Base-by-base conservation (phyloP, 2,329 filamentous ascomycete genomes). In the Trichoderma oligosporum region DNA sequence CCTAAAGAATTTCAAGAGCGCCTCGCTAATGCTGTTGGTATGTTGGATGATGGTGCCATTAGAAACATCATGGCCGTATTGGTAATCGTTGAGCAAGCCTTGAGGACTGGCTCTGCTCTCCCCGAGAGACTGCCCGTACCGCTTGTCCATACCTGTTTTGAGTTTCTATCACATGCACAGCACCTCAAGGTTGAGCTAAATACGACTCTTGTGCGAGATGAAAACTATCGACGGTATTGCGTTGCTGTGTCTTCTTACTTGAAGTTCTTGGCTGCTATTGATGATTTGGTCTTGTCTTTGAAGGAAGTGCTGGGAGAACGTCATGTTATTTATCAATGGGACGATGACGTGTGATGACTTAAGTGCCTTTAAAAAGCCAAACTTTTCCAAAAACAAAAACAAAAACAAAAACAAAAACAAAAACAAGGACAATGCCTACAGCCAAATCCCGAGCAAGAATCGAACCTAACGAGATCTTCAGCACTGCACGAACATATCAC, bases 11-110 rank as follows among this genome's bases (percentile, higher is more conserved):
- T 78, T 1, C 77, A 77, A 39, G 61, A 65, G 1, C 72, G 75
- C 0, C 67, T 81, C 0, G 66, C 70, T 0, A 67, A 61, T 0
- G 64, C 68, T 0, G 67, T 69, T 0, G 77, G 78, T 1, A 64
- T 79, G 1, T 62, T 74, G 0, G 73, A 78, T 27, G 72, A 78
- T 14, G 66, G 68, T 1, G 68, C 68, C n/a, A 74, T 81, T 8
- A 77, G 74, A 3, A 78, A 80, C 25, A 61, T 78, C 49, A 82
- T 81, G 78, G 76, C 76, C 1, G 76, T 80, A 2, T 62, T 81
- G 1, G 68, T 67, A 1, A 71, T 80, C 3, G 64, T 78, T 6
- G 76, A 79, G 47, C 76, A 79, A 48, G 67, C 76, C 2, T 63
- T 82, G 12, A 72, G 74, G 18, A 79, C 76, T 0, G 78, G 76